Evolutionary conservation across 305 asterid genomes (phyloP), one percentile per base, ranked within the genome.

Genomic region (Fraxinus xanthoxyloides): DNA sequence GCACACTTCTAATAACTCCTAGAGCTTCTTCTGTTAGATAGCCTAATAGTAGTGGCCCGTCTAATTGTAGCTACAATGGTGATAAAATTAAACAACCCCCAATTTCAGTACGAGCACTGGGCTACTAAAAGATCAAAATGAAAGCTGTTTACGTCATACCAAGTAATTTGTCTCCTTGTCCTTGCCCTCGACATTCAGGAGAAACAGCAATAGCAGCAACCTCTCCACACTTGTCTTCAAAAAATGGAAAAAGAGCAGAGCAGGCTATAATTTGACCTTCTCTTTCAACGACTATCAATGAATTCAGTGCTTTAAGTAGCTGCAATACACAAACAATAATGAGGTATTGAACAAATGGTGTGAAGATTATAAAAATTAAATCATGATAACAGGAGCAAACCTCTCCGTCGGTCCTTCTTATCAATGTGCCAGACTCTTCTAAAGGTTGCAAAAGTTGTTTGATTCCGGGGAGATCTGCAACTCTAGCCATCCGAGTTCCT

Each of bases 161-260:
- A 8, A 94, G 98, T 86, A 96, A 89, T 85, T 92, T 96, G 90
- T 96, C 98, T 85, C 99, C 99, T 75, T 93, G 99, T 75, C 99
- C 99, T 85, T 92, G 96, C 48, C 98, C 98, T 35, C 99, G 98
- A 70, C 99, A 94, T 61, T 94, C 99, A 30, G 98, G 97, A 85
- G 97, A 94, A 86, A 96, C 99, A 81, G 97, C 98, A 84, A 94
- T 91, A 74, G 98, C 97, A 87, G 99, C 98, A 80, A 96, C 95
- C 90, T 94, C 98, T 76, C 97, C 98, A 72, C 99, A 92, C 82
- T 92, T 93, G 3, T 92, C 97, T 72, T 90, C 86, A 32, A 83
- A 85, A 86, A 84, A 93, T 28, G 98, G 97, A 85, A 93, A 91
- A 77, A 96, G 91, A 85, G 98, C 98, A 4, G 95, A 91, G 83